These are phyloP conservation scores for Chaetothyriales sp. DNA, from an alignment of 2,329 filamentous ascomycete genomes.

Conservation along the genomic window DNA sequence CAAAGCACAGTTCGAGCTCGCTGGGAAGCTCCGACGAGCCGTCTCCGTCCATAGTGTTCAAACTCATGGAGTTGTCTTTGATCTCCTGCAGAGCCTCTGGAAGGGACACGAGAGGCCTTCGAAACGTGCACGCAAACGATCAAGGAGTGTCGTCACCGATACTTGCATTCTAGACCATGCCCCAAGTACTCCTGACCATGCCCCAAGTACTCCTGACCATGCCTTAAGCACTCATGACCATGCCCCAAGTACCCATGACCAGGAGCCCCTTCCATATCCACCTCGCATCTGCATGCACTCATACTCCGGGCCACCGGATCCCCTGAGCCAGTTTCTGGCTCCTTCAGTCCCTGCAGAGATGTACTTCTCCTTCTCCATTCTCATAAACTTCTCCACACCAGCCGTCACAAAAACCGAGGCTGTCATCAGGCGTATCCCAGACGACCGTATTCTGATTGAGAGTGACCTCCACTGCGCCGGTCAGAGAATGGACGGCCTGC, in stretches of 20 bases:
- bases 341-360: constrained; percentile 59
- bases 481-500: constrained; percentile 58
- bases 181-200: constrained; percentile 8
- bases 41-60: constrained; percentile 53
- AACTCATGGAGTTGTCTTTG: constrained; percentile 46
- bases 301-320: constrained; percentile 65
- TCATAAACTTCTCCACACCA: constrained; percentile 58
- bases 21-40: constrained; percentile 42
- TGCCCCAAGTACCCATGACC: constrained; percentile 6
- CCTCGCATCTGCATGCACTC: constrained; percentile 88
- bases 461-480: constrained; percentile 83
- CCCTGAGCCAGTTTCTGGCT: constrained; percentile 64
- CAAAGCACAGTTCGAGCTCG: constrained; percentile 44
- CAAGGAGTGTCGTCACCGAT: constrained; percentile 21
- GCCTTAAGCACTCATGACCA: constrained; percentile 18
- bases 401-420: constrained; percentile 47
- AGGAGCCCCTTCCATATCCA: constrained; percentile 52
- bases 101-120: constrained; percentile 43
- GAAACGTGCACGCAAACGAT: constrained; percentile 33
- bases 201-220: constrained; percentile 10
- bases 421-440: constrained; percentile 56
- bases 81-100: constrained; percentile 44
- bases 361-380: constrained; percentile 77
- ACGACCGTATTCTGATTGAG: constrained; percentile 68
- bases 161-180: constrained; percentile 19